Conservation (phyloP, 257 asterid genomes). For the Nyctanthes arbortristis region DNA sequence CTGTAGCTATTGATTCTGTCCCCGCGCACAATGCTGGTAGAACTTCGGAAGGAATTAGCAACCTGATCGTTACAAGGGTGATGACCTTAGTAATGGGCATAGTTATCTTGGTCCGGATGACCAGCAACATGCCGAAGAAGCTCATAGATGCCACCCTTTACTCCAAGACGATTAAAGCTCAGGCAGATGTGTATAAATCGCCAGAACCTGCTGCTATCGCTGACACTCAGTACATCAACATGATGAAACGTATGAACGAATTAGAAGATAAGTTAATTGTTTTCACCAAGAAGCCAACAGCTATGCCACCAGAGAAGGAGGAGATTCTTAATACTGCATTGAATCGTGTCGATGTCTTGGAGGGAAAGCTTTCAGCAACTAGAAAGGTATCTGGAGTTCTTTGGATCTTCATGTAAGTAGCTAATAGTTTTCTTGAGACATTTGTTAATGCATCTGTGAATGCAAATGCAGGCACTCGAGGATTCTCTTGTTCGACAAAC, state of each 20-base stretch:
- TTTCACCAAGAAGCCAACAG: conserved; percentile 47
- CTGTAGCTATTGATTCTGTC: conserved; percentile 30
- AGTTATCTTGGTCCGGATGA: conserved; percentile 77
- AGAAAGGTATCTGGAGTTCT: conserved; percentile 54
- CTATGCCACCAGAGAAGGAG: conserved; percentile 80
- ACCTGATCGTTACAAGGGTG: conserved; percentile 65
- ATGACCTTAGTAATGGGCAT: conserved; percentile 81
- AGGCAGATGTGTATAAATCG: conserved; percentile 32
- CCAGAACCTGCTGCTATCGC: conserved; percentile 55
- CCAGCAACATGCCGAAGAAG: conserved; percentile 80
- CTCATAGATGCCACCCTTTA: conserved; percentile 68
- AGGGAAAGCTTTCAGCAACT: conserved; percentile 72
- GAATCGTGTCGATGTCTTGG: conserved; percentile 64
- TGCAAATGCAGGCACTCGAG: conserved; percentile 57
- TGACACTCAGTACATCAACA: conserved; percentile 58
- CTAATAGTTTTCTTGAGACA: background rate
- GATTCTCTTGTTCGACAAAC: conserved; percentile 63
- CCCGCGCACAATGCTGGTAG: conserved; percentile 33
- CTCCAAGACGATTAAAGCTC: conserved; percentile 51
- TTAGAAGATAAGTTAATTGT: conserved; percentile 67
- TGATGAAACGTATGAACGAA: conserved; percentile 89
- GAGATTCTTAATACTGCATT: conserved; percentile 67
- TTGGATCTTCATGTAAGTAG: background rate
- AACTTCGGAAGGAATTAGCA: conserved; percentile 48
- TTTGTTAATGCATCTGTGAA: background rate